phyloP scores from a whole-genome alignment of 2,329 filamentous ascomycete genomes.

The Nigrograna mackinnonii region DNA sequence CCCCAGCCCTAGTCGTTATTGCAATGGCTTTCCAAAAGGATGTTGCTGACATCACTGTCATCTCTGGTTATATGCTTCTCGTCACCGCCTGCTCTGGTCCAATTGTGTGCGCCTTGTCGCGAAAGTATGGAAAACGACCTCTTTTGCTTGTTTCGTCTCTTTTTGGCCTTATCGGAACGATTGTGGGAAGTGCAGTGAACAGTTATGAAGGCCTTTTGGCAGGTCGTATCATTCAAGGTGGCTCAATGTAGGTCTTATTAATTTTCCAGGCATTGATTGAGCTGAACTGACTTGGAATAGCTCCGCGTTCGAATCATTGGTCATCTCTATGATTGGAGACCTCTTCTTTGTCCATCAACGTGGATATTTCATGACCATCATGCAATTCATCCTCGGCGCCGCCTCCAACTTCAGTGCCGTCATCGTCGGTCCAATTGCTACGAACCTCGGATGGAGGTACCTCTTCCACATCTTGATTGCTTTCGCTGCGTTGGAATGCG shows the following conservation, averaged over 20 bases:
- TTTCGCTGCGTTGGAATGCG: constrained; percentile 48
- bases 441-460: constrained; percentile 40
- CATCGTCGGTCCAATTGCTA: constrained; percentile 38
- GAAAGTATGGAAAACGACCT: constrained; percentile 38
- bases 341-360: constrained; percentile 42
- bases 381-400: constrained; percentile 39
- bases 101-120: constrained; percentile 30
- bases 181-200: constrained; percentile 26
- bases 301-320: constrained; percentile 38
- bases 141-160: constrained; percentile 33
- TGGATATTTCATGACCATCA: constrained; percentile 34
- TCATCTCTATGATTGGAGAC: constrained; percentile 40
- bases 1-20: constrained; percentile 38
- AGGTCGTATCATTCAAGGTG: constrained; percentile 37
- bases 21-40: constrained; percentile 27
- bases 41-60: constrained; percentile 37
- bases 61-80: constrained; percentile 42
- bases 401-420: constrained; percentile 41
- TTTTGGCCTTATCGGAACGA: constrained; percentile 32
- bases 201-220: constrained; percentile 35
- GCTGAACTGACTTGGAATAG: constrained; percentile 6
- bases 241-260: constrained; percentile 19
- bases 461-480: constrained; percentile 54
- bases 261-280: not conserved
- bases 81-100: constrained; percentile 38